These are phyloP conservation scores for Annulohypoxylon truncatum DNA, from an alignment of 2,329 filamentous ascomycete genomes.

Conservation along the genomic window DNA sequence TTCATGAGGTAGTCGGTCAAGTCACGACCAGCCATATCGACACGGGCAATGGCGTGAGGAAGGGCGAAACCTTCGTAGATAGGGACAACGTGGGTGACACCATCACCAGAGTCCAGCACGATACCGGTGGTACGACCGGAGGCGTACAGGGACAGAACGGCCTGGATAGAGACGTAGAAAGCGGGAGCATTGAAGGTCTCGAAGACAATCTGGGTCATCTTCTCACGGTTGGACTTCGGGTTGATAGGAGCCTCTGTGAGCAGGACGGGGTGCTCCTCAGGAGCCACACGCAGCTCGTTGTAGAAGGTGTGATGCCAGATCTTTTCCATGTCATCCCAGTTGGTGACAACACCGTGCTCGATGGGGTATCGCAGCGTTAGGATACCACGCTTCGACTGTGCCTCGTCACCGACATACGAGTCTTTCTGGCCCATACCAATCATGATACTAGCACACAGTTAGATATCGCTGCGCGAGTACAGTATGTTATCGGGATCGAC, in stretches of 20 bases:
- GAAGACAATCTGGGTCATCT: slow-evolving; percentile 99
- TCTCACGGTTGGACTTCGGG: slow-evolving; percentile 99
- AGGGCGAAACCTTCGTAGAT: slow-evolving; percentile 99
- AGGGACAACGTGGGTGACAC: slow-evolving; percentile 99
- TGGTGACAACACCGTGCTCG: slow-evolving; percentile 99
- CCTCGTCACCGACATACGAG: slow-evolving; percentile 99
- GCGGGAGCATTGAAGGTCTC: slow-evolving; percentile 99
- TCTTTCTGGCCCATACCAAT: slow-evolving; percentile 99
- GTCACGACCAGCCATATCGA: slow-evolving; percentile 99
- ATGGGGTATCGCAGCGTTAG: slow-evolving; percentile 99
- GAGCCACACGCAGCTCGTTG: slow-evolving; percentile 99
- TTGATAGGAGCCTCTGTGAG: slow-evolving; percentile 99
- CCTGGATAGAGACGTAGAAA: slow-evolving; percentile 99
- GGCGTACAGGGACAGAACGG: slow-evolving; percentile 98
- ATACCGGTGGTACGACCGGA: slow-evolving; percentile 99
- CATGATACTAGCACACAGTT: slow-evolving; percentile 83
- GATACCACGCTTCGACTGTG: slow-evolving; percentile 99
- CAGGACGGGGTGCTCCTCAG: slow-evolving; percentile 99
- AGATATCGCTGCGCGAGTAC: slow-evolving; percentile 42
- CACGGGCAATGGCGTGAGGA: slow-evolving; percentile 99
- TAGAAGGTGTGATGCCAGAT: slow-evolving; percentile 99
- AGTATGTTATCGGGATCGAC: slow-evolving; percentile 11
- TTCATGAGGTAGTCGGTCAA: slow-evolving; percentile 99
- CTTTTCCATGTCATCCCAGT: slow-evolving; percentile 99
- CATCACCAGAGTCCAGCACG: slow-evolving; percentile 99